Base-by-base conservation (phyloP, 1,284 basidiomycete genomes). In the Exobasidium rhododendri region DNA sequence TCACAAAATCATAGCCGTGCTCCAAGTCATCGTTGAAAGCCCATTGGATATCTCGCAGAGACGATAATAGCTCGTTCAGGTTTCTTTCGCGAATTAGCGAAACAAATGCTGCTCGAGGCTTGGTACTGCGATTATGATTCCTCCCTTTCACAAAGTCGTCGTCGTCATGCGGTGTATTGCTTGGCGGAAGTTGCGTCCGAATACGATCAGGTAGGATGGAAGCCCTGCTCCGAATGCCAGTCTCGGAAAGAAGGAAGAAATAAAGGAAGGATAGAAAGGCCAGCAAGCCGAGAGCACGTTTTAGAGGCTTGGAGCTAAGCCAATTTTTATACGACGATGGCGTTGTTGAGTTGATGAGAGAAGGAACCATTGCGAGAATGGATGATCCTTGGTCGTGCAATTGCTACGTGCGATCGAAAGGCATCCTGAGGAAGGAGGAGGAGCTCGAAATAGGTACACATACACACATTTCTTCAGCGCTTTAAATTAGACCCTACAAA, bases 41-140 rank as follows among this genome's bases (percentile, higher is more conserved):
- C n/a, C 5, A 20, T 44, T 55, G 52, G 4, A 55, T 6, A 20
- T 55, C 52, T 22, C 40, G 31, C 32, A 55, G 20, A 6, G 52
- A 26, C 11, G 4, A 14, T 22, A 55, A 4, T 20, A 55, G 22
- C 22, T 31, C 52, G 30, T 55, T 20, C 14, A 55, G 30, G 14
- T 55, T 20, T 20, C 40, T 2, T 26, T 55, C 52, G 52, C 52
- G 52, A 24, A 55, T 31, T 4, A 55, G 52, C 13, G 40, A 20
- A 22, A 55, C 52, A 31, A 55, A 55, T 44, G 52, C 52, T 26
- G 52, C 52, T 44, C 20, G n/a, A 14, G 52, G 52, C 14, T 55
- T 55, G 14, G 4, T 11, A 2, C 20, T 55, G 13, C 61, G 49
- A 50, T 50, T 50, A 3, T n/a, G 5, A 6, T 20, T 20, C 4